Conservation (phyloP, 495 filamentous ascomycete genomes). For the Hypoxylon fragiforme region DNA sequence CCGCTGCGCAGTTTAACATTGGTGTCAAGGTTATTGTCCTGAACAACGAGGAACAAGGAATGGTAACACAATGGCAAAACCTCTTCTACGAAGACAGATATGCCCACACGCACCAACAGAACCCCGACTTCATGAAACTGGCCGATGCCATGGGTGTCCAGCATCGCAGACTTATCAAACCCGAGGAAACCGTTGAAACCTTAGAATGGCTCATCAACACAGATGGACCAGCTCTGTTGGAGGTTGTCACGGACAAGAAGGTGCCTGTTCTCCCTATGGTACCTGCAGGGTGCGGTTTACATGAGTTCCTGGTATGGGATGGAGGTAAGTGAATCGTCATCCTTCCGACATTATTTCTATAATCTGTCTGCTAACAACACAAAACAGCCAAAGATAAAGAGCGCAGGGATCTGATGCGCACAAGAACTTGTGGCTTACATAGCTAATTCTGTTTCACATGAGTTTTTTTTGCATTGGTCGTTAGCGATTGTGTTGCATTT, state of each 20-base stretch:
- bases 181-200: conserved; percentile 72
- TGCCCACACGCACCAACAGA: conserved; percentile 87
- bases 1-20: conserved; percentile 88
- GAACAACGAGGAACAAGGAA: conserved; percentile 96
- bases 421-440: conserved; percentile 64
- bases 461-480: conserved; percentile 21
- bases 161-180: conserved; percentile 63
- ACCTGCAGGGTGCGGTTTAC: conserved; percentile 78
- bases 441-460: conserved; percentile 33
- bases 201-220: conserved; percentile 87
- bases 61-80: conserved; percentile 96
- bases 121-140: conserved; percentile 85
- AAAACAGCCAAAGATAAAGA: conserved; percentile 71
- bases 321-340: conserved; percentile 55
- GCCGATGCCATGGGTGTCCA: conserved; percentile 82
- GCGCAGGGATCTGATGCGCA: conserved; percentile 70
- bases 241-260: conserved; percentile 75
- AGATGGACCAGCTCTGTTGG: conserved; percentile 75
- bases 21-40: conserved; percentile 88
- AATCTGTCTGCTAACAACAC: conserved; percentile 39
- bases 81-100: conserved; percentile 93
- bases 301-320: conserved; percentile 94
- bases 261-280: conserved; percentile 99
- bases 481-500: conserved; percentile 23
- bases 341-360: not conserved